These are phyloP conservation scores for Cryptococcus sp. DNA, from an alignment of 1,284 basidiomycete genomes.

Conservation along the genomic window DNA sequence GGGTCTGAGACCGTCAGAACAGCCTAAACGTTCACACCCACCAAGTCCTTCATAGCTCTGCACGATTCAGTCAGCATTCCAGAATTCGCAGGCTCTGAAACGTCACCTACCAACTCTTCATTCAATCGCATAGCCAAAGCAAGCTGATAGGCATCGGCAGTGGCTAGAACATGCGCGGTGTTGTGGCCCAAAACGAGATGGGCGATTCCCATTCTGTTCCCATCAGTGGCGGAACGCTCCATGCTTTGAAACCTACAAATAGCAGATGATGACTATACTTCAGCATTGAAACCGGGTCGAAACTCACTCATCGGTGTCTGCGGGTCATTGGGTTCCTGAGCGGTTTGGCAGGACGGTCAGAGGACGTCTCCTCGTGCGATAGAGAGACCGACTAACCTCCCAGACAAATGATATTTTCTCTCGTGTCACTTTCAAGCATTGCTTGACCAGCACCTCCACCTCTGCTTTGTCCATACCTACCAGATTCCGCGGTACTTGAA, in stretches of 20 bases:
- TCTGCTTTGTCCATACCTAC: conserved; percentile 45
- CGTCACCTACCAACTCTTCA: conserved; percentile 37
- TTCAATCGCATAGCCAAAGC: conserved; percentile 44
- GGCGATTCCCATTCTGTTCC: conserved; percentile 40
- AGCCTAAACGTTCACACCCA: neutral
- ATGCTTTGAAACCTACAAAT: conserved; percentile 17
- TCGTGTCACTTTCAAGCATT: conserved; percentile 35
- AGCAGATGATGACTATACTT: conserved; percentile 29
- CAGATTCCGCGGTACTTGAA: conserved; percentile 40
- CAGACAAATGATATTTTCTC: conserved; percentile 40
- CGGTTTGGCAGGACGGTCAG: neutral
- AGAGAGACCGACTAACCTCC: conserved; percentile 25
- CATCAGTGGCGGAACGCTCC: neutral
- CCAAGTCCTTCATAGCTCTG: conserved; percentile 38
- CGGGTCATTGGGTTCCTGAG: conserved; percentile 25
- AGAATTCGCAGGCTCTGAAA: neutral
- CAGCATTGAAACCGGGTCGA: neutral
- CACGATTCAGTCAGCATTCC: conserved; percentile 12
- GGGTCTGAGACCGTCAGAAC: conserved; percentile 20
- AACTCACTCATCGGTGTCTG: conserved; percentile 25
- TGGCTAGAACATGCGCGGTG: conserved; percentile 44
- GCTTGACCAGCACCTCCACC: conserved; percentile 37
- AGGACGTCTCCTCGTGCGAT: neutral
- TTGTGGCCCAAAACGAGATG: conserved; percentile 47
- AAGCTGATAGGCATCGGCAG: conserved; percentile 42